Percentiles rank a stretch among this genome's conserved stretches.
Conservation (phyloP, 306 rosid species). For the Medicago arabica region DNA sequence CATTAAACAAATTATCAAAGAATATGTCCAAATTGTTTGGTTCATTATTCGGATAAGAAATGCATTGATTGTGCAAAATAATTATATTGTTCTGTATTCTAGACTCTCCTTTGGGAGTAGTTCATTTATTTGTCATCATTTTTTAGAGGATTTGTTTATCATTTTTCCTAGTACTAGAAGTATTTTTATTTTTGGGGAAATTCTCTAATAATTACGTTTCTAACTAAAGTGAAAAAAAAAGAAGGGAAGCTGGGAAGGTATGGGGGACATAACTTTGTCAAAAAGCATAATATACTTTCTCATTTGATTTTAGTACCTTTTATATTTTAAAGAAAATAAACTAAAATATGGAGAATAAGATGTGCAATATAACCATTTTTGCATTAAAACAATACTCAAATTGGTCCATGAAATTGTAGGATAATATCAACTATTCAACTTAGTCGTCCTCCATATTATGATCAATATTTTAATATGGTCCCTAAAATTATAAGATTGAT, state of each 20-base stretch:
- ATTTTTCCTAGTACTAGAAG: background rate
- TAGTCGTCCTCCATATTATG: too few relatives aligned
- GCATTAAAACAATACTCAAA: too few relatives aligned
- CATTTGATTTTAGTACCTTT: background rate
- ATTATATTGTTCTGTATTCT: background rate
- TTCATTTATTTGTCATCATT: background rate
- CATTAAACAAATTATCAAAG: background rate
- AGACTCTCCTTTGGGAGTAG: background rate
- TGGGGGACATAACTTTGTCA: background rate
- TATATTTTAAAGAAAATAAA: too few relatives aligned
- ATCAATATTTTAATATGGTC: too few relatives aligned
- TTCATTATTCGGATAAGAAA: background rate
- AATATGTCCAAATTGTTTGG: background rate
- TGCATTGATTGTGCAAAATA: background rate
- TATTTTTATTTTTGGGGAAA: background rate
- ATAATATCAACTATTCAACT: too few relatives aligned
- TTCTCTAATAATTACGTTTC: background rate
- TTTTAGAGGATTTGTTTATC: too few relatives aligned
- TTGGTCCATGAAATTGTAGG: too few relatives aligned
- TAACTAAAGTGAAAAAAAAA: background rate
- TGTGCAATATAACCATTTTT: too few relatives aligned
- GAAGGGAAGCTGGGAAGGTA: background rate
- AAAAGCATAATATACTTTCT: background rate
- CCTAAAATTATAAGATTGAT: too few relatives aligned
- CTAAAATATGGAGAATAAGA: too few relatives aligned